A percentile compares a stretch with the other conserved stretches of the same genome.
Conservation (phyloP, 1,284 basidiomycete genomes). For the Mycena sp. region DNA sequence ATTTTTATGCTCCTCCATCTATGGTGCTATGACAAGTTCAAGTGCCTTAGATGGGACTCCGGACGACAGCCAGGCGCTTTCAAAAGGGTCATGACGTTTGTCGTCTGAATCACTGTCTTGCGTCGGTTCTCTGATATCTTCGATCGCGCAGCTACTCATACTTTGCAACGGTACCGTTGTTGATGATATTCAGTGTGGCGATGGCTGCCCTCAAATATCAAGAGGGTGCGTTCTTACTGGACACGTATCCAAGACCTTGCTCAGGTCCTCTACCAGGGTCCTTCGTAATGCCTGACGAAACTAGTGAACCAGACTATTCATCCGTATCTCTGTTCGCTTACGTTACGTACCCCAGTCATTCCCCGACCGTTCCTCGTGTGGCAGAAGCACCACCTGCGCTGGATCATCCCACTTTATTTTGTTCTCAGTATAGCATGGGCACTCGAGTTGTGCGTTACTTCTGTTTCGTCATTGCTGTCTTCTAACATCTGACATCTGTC, state of each 20-base stretch:
- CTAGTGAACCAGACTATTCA: conserved; percentile 45
- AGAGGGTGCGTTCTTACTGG: conserved; percentile 59
- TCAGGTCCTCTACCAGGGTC: conserved; percentile 53
- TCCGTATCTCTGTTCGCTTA: conserved; percentile 14
- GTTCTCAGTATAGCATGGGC: conserved; percentile 75
- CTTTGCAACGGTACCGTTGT: conserved; percentile 66
- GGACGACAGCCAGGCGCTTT: conserved; percentile 80
- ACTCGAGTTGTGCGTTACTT: conserved; percentile 72
- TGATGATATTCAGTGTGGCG: conserved; percentile 67
- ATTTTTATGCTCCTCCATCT: conserved; percentile 72
- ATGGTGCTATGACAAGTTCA: conserved; percentile 78
- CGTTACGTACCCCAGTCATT: conserved; percentile 49
- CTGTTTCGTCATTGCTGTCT: neutral
- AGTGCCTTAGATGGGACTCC: conserved; percentile 74
- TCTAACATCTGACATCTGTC: conserved; percentile 7
- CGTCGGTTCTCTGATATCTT: conserved; percentile 27
- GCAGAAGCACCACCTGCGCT: conserved; percentile 51
- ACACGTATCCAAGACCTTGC: neutral
- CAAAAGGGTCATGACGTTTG: conserved; percentile 84
- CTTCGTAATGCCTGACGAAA: conserved; percentile 43
- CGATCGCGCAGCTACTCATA: conserved; percentile 70
- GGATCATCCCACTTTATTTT: conserved; percentile 74
- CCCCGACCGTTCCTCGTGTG: conserved; percentile 64
- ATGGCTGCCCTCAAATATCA: conserved; percentile 72
- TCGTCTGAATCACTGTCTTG: conserved; percentile 22